Conservation (phyloP, 73 alveolate species). For the Symbiodinium pilosum region DNA sequence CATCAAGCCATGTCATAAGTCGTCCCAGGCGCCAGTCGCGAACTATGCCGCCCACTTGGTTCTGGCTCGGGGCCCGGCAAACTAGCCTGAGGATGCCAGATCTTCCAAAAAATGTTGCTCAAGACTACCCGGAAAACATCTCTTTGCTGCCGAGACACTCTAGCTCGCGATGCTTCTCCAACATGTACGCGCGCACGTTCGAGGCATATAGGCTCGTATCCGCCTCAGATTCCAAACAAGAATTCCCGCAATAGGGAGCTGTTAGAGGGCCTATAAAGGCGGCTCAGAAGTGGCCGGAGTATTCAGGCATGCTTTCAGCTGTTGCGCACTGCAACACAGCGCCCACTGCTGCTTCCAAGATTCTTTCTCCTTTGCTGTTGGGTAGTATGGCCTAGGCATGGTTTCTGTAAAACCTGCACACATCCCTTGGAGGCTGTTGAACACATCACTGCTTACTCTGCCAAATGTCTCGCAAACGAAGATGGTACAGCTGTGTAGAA, state of each 20-base stretch:
- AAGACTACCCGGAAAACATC: no score
- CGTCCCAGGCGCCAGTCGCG: background rate
- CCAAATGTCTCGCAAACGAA: slow-evolving; percentile 40
- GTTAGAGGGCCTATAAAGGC: no score
- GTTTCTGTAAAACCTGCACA: no score
- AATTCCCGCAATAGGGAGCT: no score
- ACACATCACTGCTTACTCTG: background rate
- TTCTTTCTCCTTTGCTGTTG: slow-evolving; percentile 54
- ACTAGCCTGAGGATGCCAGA: background rate
- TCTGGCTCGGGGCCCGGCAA: background rate
- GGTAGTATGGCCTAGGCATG: slow-evolving; percentile 43
- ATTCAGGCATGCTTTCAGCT: no score
- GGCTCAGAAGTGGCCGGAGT: no score
- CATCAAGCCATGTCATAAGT: background rate
- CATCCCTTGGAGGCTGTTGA: no score
- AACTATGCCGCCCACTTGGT: background rate
- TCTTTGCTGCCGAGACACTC: background rate
- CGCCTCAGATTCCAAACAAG: slow-evolving; percentile 15
- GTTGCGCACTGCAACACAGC: no score
- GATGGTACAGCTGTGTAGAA: slow-evolving; percentile 64
- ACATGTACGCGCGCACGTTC: slow-evolving; percentile 52
- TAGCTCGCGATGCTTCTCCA: slow-evolving; percentile 86
- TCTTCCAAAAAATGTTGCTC: background rate
- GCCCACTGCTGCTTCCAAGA: background rate
- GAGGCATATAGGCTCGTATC: slow-evolving; percentile 11